Evolutionary conservation across 2,329 filamentous ascomycete genomes (phyloP).

Genomic region (Cladorrhinum sp.): DNA sequence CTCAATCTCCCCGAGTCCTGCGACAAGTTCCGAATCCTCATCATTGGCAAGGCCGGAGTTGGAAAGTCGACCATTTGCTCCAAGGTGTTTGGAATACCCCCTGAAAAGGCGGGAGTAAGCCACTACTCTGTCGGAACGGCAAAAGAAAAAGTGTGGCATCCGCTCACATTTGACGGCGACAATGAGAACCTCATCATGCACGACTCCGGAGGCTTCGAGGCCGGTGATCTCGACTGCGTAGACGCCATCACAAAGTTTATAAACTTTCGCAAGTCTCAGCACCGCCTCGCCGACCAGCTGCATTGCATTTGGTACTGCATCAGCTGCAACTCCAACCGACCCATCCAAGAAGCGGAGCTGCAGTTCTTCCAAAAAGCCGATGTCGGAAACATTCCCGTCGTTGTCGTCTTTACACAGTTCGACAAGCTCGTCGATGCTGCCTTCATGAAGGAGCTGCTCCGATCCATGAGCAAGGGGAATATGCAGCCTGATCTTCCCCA

Average conservation of each 20-base stretch:
- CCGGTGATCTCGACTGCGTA: neutral
- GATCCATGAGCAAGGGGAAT: neutral
- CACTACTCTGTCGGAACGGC: neutral
- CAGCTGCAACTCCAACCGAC: neutral
- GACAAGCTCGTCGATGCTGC: neutral
- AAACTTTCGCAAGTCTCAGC: neutral
- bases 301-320: slow-evolving; percentile 1
- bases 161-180: neutral
- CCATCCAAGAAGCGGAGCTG: neutral
- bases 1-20: neutral
- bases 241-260: neutral
- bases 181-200: neutral
- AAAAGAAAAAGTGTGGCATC: neutral
- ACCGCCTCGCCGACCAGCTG: neutral
- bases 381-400: neutral
- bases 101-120: neutral
- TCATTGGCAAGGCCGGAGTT: neutral
- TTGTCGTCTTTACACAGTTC: neutral
- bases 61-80: neutral
- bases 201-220: neutral
- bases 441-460: neutral
- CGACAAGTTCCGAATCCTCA: neutral
- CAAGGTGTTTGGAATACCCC: neutral
- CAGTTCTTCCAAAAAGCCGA: neutral
- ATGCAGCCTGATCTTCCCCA: neutral